Evolutionary conservation across 2,329 filamentous ascomycete genomes (phyloP), one percentile per base, ranked within the genome.

Genomic region (Sporothrix curviconia): DNA sequence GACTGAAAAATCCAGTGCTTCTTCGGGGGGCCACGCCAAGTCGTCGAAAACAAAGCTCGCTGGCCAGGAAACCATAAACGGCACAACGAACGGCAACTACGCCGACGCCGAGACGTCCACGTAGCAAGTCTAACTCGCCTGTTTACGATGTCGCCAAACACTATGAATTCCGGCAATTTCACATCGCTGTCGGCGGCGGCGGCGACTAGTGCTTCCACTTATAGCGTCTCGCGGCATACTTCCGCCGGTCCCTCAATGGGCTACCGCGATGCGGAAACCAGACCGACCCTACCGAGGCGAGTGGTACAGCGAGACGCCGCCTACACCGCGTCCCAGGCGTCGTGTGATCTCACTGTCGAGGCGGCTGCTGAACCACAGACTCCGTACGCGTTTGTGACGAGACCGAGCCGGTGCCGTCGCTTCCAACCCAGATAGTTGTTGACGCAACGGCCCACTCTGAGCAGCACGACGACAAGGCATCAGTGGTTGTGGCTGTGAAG

Each of bases 61-160:
- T 15, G 57, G 30, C 49, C 5, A 30, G 15, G 14, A 14, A 19
- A 3, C 72, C 25, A 9, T 34, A 14, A 51, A 71, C 54, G 72
- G 70, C n/a, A 70, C 69, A 9, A 63, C 67, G 8, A 72, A 71
- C 46, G 68, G 69, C 9, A 71, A 72, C 5, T 82, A 82, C 58
- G 74, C 79, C 0, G 80, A 84, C 64, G 75, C 76, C 3, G 76
- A 74, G 9, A 81, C 79, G 8, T 78, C 77, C n/a, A 2, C 71
- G 78, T 58, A 79, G 79, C 66, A 78, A 81, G 60, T 80, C 79
- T 0, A 74, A 71, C 1, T 83, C 80, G 0, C 80, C 81, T 0
- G 66, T 71, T 2, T 40, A 69, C 69, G 2, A 64, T 66, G 2
- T 79, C 76, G 0, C 74, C 75, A 0, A 69, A 67, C 11, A 65